phyloP scores from a whole-genome alignment of 345 rosid species.

The Kandelia obovata region DNA sequence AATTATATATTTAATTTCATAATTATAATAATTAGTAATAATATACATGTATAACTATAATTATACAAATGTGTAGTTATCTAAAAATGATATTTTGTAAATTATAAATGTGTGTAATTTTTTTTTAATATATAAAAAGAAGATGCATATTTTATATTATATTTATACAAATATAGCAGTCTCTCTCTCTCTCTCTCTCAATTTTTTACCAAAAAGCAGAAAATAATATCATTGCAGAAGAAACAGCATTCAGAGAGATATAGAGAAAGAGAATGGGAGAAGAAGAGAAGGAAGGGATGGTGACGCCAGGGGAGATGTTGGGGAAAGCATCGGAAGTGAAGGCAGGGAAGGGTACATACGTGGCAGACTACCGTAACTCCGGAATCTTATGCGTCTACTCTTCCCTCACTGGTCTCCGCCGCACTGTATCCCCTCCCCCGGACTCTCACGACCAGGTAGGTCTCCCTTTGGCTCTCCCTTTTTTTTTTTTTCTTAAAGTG shows the following conservation, averaged over 20 bases:
- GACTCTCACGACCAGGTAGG: constrained; percentile 73
- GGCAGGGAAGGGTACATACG: constrained; percentile 80
- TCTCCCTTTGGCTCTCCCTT: not conserved
- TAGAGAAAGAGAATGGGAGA: constrained; percentile 15
- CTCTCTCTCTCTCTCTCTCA: no score
- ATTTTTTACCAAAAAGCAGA: no score
- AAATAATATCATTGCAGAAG: no score
- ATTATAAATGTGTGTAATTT: no score
- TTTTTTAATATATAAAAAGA: no score
- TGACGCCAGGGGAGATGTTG: constrained; percentile 80
- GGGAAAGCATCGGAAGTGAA: constrained; percentile 57
- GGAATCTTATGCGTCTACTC: constrained; percentile 51
- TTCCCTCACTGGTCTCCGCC: constrained; percentile 68
- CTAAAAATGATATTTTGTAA: no score
- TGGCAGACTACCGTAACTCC: constrained; percentile 46
- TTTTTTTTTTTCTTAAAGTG: not conserved
- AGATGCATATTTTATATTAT: no score
- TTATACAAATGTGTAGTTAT: no score
- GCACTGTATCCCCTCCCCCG: constrained; percentile 39
- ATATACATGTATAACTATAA: no score
- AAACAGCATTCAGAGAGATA: not conserved
- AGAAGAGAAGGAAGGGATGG: constrained; percentile 40
- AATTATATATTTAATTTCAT: no score
- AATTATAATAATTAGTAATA: no score
- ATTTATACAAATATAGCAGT: no score